Evolutionary conservation across 176 grass and related monocot species (phyloP).

Genomic region (Carex kokanica): DNA sequence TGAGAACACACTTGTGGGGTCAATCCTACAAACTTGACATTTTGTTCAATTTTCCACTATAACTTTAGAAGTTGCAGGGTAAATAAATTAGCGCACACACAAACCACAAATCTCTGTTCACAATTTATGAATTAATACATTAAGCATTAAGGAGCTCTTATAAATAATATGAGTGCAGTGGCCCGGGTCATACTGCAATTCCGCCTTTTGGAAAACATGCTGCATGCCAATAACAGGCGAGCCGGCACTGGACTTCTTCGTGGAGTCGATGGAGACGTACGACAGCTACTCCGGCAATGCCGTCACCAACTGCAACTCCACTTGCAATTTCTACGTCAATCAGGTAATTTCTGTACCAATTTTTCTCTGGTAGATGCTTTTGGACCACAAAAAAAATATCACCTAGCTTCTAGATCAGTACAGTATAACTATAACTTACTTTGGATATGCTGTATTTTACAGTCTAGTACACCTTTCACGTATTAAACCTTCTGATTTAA

Average conservation of each 20-base stretch:
- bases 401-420: background rate
- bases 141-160: background rate
- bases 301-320: constrained; percentile 11
- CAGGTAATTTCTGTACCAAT: background rate
- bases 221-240: constrained; percentile 1
- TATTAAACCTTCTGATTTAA: no score
- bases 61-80: background rate
- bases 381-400: background rate
- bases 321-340: constrained; percentile 28
- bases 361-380: constrained; percentile 8
- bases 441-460: no score
- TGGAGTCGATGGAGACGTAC: constrained; percentile 28
- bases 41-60: background rate
- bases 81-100: no score
- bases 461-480: no score
- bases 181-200: constrained; percentile 25
- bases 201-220: background rate
- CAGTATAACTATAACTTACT: no score
- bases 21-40: background rate
- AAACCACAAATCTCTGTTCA: no score
- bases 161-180: constrained; percentile 9
- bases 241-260: constrained; percentile 16
- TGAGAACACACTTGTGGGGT: background rate
- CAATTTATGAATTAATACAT: background rate
- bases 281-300: constrained; percentile 2